phyloP scores from a whole-genome alignment of 2,329 filamentous ascomycete genomes.

The Tolypocladium paradoxum region DNA sequence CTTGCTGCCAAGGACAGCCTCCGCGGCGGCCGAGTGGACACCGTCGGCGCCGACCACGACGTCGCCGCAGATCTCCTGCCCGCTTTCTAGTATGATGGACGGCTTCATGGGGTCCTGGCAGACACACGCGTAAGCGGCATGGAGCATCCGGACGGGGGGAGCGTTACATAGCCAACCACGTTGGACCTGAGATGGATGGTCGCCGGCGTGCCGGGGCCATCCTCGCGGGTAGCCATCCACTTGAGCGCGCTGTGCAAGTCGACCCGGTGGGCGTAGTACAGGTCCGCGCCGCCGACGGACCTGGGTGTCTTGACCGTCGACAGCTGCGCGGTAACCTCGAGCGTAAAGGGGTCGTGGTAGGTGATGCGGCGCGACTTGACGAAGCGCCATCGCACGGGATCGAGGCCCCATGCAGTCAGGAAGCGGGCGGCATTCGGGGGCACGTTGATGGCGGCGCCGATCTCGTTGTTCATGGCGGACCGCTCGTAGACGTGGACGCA shows the following conservation, averaged over 20 bases:
- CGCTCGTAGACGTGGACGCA: slow-evolving; percentile 24
- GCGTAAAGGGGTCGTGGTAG: slow-evolving; percentile 13
- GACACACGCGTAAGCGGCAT: neutral
- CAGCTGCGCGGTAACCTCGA: slow-evolving; percentile 8
- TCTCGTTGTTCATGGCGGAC: slow-evolving; percentile 24
- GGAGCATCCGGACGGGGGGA: neutral
- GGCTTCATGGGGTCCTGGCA: slow-evolving; percentile 13
- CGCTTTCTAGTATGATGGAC: slow-evolving; percentile 17
- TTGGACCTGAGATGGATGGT: slow-evolving; percentile 12
- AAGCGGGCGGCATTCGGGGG: slow-evolving; percentile 25
- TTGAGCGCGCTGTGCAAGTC: slow-evolving; percentile 27
- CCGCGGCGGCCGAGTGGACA: slow-evolving; percentile 22
- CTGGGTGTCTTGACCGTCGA: slow-evolving; percentile 8
- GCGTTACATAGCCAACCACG: slow-evolving; percentile 17
- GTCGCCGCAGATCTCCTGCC: slow-evolving; percentile 19
- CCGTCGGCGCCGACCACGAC: slow-evolving; percentile 35
- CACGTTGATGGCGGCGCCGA: slow-evolving; percentile 27
- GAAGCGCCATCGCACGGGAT: slow-evolving; percentile 16
- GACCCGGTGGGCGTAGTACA: slow-evolving; percentile 27
- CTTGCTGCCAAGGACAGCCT: slow-evolving; percentile 15
- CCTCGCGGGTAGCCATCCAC: slow-evolving; percentile 18
- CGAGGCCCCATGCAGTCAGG: slow-evolving; percentile 24
- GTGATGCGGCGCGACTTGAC: slow-evolving; percentile 12
- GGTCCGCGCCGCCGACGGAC: slow-evolving; percentile 16
- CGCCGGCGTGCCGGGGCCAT: slow-evolving; percentile 15